These are phyloP conservation scores for Leccinum barrowsii DNA, from an alignment of 768 basidiomycete species.

Conservation along the genomic window DNA sequence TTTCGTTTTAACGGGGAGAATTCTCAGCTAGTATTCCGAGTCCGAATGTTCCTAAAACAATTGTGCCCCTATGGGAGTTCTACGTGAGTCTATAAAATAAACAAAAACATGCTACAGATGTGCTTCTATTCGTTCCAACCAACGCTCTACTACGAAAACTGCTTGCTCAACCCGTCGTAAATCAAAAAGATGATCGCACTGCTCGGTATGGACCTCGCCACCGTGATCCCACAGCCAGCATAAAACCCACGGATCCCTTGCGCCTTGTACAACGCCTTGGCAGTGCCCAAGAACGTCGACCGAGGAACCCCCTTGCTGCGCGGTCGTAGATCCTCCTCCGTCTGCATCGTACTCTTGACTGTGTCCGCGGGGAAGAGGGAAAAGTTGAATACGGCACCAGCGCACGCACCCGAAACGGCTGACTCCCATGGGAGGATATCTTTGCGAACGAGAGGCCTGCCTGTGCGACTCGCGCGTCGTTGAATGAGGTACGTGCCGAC, in stretches of 20 bases:
- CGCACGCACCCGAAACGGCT: conserved; percentile 80
- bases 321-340: conserved; percentile 80
- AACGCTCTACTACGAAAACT: conserved; percentile 38
- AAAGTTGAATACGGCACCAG: conserved; percentile 82
- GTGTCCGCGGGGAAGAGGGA: conserved; percentile 95
- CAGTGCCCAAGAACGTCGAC: conserved; percentile 54
- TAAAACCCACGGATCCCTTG: conserved; percentile 85
- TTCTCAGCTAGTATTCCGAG: background rate
- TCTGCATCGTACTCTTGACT: conserved; percentile 93
- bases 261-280: conserved; percentile 64
- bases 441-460: conserved; percentile 33
- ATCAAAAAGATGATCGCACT: conserved; percentile 92
- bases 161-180: conserved; percentile 70
- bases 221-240: conserved; percentile 90
- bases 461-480: conserved; percentile 36
- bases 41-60: background rate
- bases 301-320: conserved; percentile 30
- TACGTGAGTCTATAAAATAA: background rate
- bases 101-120: background rate
- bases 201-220: conserved; percentile 79
- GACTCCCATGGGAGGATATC: conserved; percentile 75
- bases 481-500: conserved; percentile 59
- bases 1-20: background rate
- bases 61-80: background rate
- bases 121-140: background rate